Evolutionary conservation across 2,329 filamentous ascomycete species (phyloP), one percentile per base, ranked within the genome.

Genomic region (Lojkania enalia): DNA sequence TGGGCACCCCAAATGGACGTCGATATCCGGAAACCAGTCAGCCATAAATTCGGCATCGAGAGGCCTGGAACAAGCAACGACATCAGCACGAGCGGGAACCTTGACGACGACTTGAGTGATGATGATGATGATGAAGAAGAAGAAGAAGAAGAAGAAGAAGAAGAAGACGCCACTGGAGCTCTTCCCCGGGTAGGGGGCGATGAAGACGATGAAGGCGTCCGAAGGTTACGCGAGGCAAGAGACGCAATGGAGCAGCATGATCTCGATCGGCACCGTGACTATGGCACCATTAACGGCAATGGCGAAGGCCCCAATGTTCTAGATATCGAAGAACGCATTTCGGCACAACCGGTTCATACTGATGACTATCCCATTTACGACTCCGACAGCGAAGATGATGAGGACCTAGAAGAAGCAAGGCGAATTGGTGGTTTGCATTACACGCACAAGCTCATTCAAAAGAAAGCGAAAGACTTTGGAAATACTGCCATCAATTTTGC

Each of bases 1-100:
- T 99, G 94, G 94, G 88, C 92, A 77, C 94, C 94, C 1, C 94
- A 99, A 72, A 99, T 99, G 94, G 86, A 95, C 56, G 84, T 95
- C 18, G 94, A 99, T 64, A 99, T 99, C 60, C 88, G 91, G 56
- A 99, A 99, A 72, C 90, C 94, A 1, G 82, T 84, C 20, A 90
- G 83, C 3, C 90, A 94, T 61, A 84, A 87, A 57, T 97, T 97
- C 66, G 94, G 94, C 43, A 96, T 99, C 58, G 86, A 88, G 61
- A 81, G 92, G 23, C 84, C 87, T 0, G 84, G 83, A 5, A 81
- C 88, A 15, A 89, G 87, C 42, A 84, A 85, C 23, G 88, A 84
- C 27, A 84, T 87, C 43, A 85, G 83, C 16, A 91, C 88, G 1
- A 90, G 86, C 13, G 88, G 88, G 14, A 86, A 89, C 39, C 80